Base-by-base conservation (phyloP, 1,139 yeast genomes). In the Diutina sp. region DNA sequence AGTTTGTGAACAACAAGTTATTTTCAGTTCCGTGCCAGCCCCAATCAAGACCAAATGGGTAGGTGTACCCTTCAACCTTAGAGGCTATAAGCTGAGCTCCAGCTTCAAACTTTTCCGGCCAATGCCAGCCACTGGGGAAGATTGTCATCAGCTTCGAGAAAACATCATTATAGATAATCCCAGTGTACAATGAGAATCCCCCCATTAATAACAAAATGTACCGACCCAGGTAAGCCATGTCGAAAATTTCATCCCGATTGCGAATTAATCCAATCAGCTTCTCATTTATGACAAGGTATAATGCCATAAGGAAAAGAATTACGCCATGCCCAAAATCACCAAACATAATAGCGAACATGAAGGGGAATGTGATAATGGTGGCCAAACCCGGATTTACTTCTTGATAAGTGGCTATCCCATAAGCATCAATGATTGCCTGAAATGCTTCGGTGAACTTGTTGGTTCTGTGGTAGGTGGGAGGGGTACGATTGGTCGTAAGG, bases 331-430 rank as follows among this genome's bases (percentile, higher is more conserved):
- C 55, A 11, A 52, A 28, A 32, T 52, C 55, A 9, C 55, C 55
- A 44, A 52, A 52, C 55, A 52, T 52, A 18, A 52, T 52, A 29
- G 55, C 55, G 29, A 52, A 52, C 55, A 52, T 52, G 28, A 52
- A 52, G 9, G 55, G 55, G 47, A 52, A 52, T 29, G 55, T 52
- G 28, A 52, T 44, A 48, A 52, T 52, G 46, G 55, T 52, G 32
- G 55, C 47, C 28, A 52, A 29, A 7, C 55, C 55, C 9, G 55
- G 48, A 16, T 52, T 52, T n/a, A 52, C 47, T 29, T 52, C 55
- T 11, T 29, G 55, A 28, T 52, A 52, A 11, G 48, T 41, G 21
- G 55, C 55, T 5, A 52, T 44, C 2, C 55, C 55, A 29, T 52
- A 52, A n/a, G 55, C 48, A 28, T 52, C 55, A 16, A 41, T 28